Percentiles rank a stretch among this genome's conserved stretches.
Conservation (phyloP, 139 green algal genomes). For the Asterochloris erici region DNA sequence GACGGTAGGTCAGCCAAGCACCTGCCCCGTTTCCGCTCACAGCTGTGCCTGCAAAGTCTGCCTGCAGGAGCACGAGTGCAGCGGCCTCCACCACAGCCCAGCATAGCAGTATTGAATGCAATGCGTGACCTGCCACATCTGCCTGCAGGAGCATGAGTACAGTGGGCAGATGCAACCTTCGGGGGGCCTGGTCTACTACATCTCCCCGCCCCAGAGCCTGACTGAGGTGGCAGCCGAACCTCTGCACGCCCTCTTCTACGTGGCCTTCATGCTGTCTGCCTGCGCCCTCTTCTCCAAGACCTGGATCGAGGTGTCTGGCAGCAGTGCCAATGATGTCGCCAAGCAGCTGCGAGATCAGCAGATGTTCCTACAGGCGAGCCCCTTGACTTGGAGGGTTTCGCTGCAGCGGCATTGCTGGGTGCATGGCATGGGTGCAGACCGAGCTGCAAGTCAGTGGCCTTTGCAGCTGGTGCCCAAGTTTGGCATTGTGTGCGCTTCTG, state of each 20-base stretch:
- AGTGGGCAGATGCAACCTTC: slow-evolving; percentile 84
- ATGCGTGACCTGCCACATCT: too few relatives aligned
- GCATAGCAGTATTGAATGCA: too few relatives aligned
- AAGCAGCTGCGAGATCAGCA: slow-evolving; percentile 98
- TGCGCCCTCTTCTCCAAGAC: slow-evolving; percentile 99
- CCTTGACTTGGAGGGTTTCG: not conserved
- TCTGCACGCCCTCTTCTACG: slow-evolving; percentile 96
- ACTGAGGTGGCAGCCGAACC: slow-evolving; percentile 88
- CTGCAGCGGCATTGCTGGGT: not conserved
- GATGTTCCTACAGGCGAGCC: slow-evolving; percentile 81
- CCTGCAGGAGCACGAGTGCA: slow-evolving; percentile 60
- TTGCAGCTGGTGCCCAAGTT: too few relatives aligned
- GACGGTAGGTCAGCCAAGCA: too few relatives aligned
- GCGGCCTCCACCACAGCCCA: too few relatives aligned
- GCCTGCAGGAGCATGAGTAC: slow-evolving; percentile 58
- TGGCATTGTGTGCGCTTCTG: too few relatives aligned
- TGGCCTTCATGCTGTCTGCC: slow-evolving; percentile 96
- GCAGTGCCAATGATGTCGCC: slow-evolving; percentile 90
- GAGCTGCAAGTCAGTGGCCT: too few relatives aligned
- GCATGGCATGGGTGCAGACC: too few relatives aligned
- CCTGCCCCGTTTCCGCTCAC: too few relatives aligned
- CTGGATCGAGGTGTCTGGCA: slow-evolving; percentile 99
- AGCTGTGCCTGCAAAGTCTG: too few relatives aligned
- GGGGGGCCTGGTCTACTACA: slow-evolving; percentile 98
- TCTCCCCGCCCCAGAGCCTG: slow-evolving; percentile 86